These are phyloP conservation scores for Funneliformis mosseae DNA, from an alignment of 192 early-diverging fungal genomes.

Conservation along the genomic window DNA sequence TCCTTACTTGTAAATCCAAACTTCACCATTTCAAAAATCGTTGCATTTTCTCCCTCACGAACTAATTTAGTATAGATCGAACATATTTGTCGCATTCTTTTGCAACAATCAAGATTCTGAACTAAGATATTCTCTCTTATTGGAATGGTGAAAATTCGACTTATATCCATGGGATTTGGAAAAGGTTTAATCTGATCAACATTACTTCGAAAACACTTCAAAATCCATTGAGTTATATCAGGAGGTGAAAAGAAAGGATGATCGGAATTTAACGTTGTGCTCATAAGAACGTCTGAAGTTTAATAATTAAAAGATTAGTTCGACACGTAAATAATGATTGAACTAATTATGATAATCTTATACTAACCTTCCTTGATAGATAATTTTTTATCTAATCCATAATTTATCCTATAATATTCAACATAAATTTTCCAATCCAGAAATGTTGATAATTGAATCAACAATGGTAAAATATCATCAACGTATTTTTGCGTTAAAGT, in stretches of 20 bases:
- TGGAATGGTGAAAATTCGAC: constrained; percentile 32
- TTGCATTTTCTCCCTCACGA: constrained; percentile 35
- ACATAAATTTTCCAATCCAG: constrained; percentile 38
- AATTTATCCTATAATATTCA: constrained; percentile 40
- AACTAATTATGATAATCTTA: not conserved
- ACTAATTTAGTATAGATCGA: constrained; percentile 35
- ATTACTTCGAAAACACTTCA: constrained; percentile 3
- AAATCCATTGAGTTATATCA: constrained; percentile 29
- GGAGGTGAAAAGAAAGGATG: constrained; percentile 20
- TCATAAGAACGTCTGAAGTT: not conserved
- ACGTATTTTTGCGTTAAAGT: constrained; percentile 37
- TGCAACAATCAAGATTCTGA: constrained; percentile 15
- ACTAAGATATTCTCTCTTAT: not conserved
- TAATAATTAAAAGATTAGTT: not conserved
- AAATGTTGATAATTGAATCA: constrained; percentile 40
- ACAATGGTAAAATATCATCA: constrained; percentile 34
- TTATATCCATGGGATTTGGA: constrained; percentile 32
- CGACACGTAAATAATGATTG: not conserved
- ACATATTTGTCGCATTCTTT: constrained; percentile 32
- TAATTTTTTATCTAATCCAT: constrained; percentile 25
- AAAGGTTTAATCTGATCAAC: constrained; percentile 20
- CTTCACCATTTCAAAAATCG: constrained; percentile 47
- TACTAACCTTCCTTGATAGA: constrained; percentile 30
- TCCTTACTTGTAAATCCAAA: constrained; percentile 38
- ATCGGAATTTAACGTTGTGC: not conserved